These are phyloP conservation scores for Amyloporia xantha DNA, from an alignment of 768 basidiomycete species.

Conservation along the genomic window DNA sequence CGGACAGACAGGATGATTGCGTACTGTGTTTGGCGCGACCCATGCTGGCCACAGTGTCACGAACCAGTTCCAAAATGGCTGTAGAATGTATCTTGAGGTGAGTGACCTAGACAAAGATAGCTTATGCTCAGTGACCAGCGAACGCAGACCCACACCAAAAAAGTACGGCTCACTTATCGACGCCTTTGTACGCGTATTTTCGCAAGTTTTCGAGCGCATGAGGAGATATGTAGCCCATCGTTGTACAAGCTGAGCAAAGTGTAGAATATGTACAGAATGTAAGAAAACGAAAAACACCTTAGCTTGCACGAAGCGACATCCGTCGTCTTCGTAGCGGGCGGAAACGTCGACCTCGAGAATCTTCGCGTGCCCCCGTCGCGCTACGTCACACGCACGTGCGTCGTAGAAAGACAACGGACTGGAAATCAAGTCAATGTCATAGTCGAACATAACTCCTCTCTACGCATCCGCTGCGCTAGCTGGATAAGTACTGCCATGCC, in stretches of 20 bases:
- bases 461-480: no score
- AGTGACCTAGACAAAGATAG: slow-evolving; percentile 49
- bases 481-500: no score
- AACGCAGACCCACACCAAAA: not conserved
- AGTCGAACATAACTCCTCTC: no score
- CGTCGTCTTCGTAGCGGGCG: not conserved
- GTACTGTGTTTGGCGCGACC: slow-evolving; percentile 85
- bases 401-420: no score
- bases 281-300: not conserved
- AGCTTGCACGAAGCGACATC: not conserved
- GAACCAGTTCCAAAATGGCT: slow-evolving; percentile 89
- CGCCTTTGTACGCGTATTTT: slow-evolving; percentile 72
- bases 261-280: not conserved
- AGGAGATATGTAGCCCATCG: slow-evolving; percentile 61
- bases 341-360: not conserved
- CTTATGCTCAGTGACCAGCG: not conserved
- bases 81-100: slow-evolving; percentile 67
- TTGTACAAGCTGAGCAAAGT: not conserved
- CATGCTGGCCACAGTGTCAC: slow-evolving; percentile 81
- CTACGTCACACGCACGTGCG: slow-evolving; percentile 20
- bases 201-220: slow-evolving; percentile 67
- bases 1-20: not conserved
- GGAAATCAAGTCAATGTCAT: no score
- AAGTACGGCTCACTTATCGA: slow-evolving; percentile 59
- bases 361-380: slow-evolving; percentile 6